These are phyloP conservation scores for Penicillium lividum DNA, from an alignment of 495 filamentous ascomycete species.

Conservation along the genomic window DNA sequence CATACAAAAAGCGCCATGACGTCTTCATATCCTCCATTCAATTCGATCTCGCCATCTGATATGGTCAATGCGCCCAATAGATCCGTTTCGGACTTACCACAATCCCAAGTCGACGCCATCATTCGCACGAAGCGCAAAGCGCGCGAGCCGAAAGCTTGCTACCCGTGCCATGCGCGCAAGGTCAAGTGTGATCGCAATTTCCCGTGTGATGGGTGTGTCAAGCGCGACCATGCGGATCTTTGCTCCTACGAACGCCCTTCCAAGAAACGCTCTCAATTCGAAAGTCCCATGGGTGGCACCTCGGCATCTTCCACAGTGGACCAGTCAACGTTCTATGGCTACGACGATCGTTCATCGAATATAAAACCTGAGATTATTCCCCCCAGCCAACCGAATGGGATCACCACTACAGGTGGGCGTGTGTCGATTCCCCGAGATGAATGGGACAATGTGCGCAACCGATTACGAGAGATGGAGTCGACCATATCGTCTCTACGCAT, in stretches of 20 bases:
- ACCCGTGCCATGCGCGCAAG: conserved; percentile 71
- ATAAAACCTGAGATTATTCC: conserved; percentile 32
- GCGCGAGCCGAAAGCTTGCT: conserved; percentile 61
- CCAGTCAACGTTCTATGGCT: conserved; percentile 21
- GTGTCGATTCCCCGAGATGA: conserved; percentile 48
- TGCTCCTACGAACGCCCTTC: conserved; percentile 73
- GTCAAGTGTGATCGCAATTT: conserved; percentile 75
- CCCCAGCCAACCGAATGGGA: conserved; percentile 21
- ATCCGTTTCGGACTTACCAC: conserved; percentile 45
- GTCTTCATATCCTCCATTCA: conserved; percentile 39
- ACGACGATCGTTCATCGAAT: conserved; percentile 24
- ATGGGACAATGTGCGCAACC: conserved; percentile 48
- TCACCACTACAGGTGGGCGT: conserved; percentile 25
- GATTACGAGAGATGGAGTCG: conserved; percentile 45
- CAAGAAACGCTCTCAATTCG: conserved; percentile 45
- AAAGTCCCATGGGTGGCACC: conserved; percentile 28
- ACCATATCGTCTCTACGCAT: conserved; percentile 44
- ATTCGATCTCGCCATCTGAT: conserved; percentile 42
- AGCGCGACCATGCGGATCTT: conserved; percentile 68
- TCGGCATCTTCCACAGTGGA: conserved; percentile 21
- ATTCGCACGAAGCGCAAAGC: conserved; percentile 52
- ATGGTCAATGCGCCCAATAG: conserved; percentile 25
- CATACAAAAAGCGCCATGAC: conserved; percentile 27
- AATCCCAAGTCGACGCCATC: conserved; percentile 51
- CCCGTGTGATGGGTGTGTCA: conserved; percentile 72